Conservation (phyloP, 2,329 filamentous ascomycete species). For the Helminthosporium solani region DNA sequence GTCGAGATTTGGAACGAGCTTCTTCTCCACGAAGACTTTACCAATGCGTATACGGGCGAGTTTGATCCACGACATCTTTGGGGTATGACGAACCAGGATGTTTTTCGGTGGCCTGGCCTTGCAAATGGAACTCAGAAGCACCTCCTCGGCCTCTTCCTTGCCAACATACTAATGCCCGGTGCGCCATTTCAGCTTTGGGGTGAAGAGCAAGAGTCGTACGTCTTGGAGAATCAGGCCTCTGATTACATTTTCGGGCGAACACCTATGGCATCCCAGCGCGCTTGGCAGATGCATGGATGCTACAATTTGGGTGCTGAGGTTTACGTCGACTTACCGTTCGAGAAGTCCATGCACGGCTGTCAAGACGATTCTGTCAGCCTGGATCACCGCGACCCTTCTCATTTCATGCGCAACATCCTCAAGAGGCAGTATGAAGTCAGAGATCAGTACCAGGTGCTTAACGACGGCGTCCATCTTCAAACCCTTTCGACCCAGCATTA, state of each 20-base stretch:
- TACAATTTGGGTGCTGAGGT: conserved; percentile 59
- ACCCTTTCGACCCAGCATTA: conserved; percentile 58
- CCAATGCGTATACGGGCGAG: conserved; percentile 60
- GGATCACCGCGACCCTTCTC: conserved; percentile 64
- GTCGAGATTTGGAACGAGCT: conserved; percentile 57
- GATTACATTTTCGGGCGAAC: conserved; percentile 68
- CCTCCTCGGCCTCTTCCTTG: conserved; percentile 59
- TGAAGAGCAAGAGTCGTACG: conserved; percentile 66
- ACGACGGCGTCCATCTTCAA: conserved; percentile 59
- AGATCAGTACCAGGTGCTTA: conserved; percentile 57
- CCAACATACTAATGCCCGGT: conserved; percentile 60
- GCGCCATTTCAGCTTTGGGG: conserved; percentile 63
- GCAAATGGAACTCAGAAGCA: conserved; percentile 58
- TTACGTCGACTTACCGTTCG: conserved; percentile 60
- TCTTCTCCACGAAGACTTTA: conserved; percentile 59
- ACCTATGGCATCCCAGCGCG: conserved; percentile 60
- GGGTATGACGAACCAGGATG: conserved; percentile 65
- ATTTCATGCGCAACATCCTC: conserved; percentile 61
- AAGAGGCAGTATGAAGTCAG: conserved; percentile 64
- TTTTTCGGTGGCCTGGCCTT: conserved; percentile 64
- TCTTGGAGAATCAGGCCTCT: conserved; percentile 62
- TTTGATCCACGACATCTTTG: conserved; percentile 67
- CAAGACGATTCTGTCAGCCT: conserved; percentile 57
- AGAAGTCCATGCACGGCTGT: conserved; percentile 57
- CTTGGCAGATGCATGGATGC: conserved; percentile 67